Percentiles rank a stretch among this genome's conserved stretches.
phyloP scores from a whole-genome alignment of 345 rosid genomes.

The Lenwebbia sp. region DNA sequence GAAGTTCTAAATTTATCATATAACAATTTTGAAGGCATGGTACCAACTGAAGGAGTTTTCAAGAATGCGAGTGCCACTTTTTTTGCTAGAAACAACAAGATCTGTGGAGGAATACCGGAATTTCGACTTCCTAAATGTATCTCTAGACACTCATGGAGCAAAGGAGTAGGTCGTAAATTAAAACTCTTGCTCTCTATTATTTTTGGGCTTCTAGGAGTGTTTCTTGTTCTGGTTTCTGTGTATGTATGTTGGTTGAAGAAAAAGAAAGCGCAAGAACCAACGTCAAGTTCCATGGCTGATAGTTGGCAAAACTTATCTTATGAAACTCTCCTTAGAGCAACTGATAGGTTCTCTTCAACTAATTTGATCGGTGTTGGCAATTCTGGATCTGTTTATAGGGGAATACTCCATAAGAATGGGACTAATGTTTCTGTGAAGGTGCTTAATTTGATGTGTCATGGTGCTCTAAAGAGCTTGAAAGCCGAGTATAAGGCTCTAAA shows the following conservation, averaged over 20 bases:
- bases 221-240: neutral
- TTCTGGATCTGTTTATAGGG: neutral
- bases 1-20: conserved; percentile 15
- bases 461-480: neutral
- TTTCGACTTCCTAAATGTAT: neutral
- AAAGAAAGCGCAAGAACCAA: neutral
- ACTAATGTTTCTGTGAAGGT: neutral
- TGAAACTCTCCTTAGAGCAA: neutral
- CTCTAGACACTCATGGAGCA: neutral
- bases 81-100: conserved; percentile 15
- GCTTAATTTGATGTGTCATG: neutral
- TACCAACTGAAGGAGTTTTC: conserved; percentile 26
- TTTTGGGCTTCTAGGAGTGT: neutral
- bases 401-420: neutral
- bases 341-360: neutral
- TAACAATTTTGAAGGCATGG: conserved; percentile 29
- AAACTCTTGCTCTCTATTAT: neutral
- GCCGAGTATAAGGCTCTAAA: neutral
- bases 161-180: neutral
- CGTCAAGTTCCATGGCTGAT: neutral
- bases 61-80: conserved; percentile 11
- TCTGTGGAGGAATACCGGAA: neutral
- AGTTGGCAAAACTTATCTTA: neutral
- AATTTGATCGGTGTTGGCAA: neutral
- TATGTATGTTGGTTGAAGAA: neutral